These are phyloP conservation scores for Nyctanthes arbortristis DNA, from an alignment of 257 asterid species.

Conservation along the genomic window DNA sequence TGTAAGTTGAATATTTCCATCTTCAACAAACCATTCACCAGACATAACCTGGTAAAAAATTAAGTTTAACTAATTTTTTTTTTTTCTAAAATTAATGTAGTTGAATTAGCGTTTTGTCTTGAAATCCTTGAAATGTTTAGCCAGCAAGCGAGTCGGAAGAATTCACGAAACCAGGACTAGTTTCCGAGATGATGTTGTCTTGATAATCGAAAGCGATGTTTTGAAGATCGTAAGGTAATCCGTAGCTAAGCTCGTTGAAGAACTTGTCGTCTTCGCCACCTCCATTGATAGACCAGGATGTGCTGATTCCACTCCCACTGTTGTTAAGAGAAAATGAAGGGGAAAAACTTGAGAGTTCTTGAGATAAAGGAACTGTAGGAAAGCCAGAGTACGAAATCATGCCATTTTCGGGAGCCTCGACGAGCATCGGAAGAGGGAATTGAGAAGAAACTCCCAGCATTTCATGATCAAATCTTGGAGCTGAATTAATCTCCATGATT, in stretches of 20 bases:
- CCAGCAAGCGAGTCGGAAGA: not conserved
- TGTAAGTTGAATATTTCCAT: not conserved
- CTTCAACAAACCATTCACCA: not conserved
- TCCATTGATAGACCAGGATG: constrained; percentile 22
- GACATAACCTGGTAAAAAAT: not conserved
- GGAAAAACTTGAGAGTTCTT: constrained; percentile 18
- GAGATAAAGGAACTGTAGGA: constrained; percentile 15
- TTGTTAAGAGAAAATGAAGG: constrained; percentile 24
- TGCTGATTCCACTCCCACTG: constrained; percentile 10
- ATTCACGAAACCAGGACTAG: not conserved
- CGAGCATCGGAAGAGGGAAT: constrained; percentile 30
- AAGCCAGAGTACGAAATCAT: not conserved
- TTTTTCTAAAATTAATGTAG: not conserved
- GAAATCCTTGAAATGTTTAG: not conserved
- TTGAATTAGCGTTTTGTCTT: not conserved
- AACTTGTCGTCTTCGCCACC: constrained; percentile 18
- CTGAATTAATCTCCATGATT: constrained; percentile 10
- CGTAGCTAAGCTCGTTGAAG: constrained; percentile 16
- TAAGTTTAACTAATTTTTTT: not conserved
- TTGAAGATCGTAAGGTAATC: constrained; percentile 11
- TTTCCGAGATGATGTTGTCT: not conserved
- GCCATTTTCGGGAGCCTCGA: constrained; percentile 34
- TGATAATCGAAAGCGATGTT: constrained; percentile 25
- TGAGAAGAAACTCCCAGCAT: constrained; percentile 20
- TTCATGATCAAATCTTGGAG: constrained; percentile 15